Base-by-base conservation (phyloP, 2,329 filamentous ascomycete species). In the Talaromyces atroroseus region DNA sequence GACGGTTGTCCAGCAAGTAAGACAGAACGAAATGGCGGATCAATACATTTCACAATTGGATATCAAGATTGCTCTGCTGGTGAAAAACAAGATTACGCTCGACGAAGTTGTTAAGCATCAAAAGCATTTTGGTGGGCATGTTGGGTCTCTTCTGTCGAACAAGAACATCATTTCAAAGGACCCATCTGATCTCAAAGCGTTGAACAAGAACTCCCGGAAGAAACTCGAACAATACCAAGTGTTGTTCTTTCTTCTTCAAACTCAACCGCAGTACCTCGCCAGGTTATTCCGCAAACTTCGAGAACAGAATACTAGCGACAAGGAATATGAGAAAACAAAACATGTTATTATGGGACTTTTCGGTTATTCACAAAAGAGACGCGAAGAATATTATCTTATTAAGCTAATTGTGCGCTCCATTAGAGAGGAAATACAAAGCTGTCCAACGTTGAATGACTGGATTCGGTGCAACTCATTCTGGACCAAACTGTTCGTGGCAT, bases 11-110 rank as follows among this genome's bases (percentile, higher is more conserved):
- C 92, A 97, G 68, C 92, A 97, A 69, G 94, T 99, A 10, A 87
- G 92, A 49, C 92, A 96, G 65, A 99, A 99, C 67, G 94, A 99
- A 74, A 86, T 95, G 78, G 84, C 95, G 40, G 94, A 99, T 74
- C 91, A 96, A 70, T 99, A 99, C 68, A 96, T 99, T 63, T 92
- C 96, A 65, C 94, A 99, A 70, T 82, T 99, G 36, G 95, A 99
- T 68, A 96, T 99, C 79, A 99, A 99, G 77, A 99, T 99, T 70
- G 94, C 94, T 1, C 82, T 99, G 2, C 81, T 99, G 18, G 94
- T 99, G 66, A 97, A 97, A 81, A 99, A 99, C 82, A 99, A 99
- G 74, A 99, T 99, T 67, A 97, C 94, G 0, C 81, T 99, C 3
- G 94, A 99, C 68, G 95, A 99, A 74, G 94, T 99, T 26, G 89